These are phyloP conservation scores for Podila minutissima DNA, from an alignment of 192 early-diverging fungal species.

Conservation along the genomic window DNA sequence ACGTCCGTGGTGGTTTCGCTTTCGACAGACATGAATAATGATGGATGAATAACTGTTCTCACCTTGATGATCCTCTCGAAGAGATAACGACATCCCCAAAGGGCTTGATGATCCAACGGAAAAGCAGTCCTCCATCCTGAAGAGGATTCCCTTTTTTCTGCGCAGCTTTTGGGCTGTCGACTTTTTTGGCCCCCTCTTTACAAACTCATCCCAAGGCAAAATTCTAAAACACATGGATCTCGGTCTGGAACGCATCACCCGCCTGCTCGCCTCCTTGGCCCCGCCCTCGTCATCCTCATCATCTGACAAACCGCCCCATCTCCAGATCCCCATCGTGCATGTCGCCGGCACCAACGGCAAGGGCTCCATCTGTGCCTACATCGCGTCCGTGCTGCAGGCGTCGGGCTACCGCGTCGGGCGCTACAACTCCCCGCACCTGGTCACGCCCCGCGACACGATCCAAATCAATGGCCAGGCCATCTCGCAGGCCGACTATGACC, in stretches of 20 bases:
- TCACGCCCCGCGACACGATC: conserved; percentile 92
- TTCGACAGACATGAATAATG: no score
- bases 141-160: neutral
- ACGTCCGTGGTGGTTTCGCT: no score
- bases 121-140: no score
- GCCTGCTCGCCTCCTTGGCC: conserved; percentile 49
- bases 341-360: conserved; percentile 91
- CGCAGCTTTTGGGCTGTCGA: neutral
- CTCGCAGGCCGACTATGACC: conserved; percentile 74
- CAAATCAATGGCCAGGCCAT: conserved; percentile 89
- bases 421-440: conserved; percentile 93
- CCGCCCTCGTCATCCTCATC: conserved; percentile 1
- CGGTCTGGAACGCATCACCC: conserved; percentile 59
- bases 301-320: conserved; percentile 52
- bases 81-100: no score
- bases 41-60: no score
- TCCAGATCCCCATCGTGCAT: conserved; percentile 67
- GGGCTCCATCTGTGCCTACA: conserved; percentile 84
- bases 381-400: conserved; percentile 74
- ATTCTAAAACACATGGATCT: conserved; percentile 57
- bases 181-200: neutral
- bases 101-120: no score
- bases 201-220: neutral
- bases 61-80: no score
- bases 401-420: conserved; percentile 72